Evolutionary conservation across 1,139 yeast species (phyloP).

Genomic region (Sugiyamaella grinbergsii): DNA sequence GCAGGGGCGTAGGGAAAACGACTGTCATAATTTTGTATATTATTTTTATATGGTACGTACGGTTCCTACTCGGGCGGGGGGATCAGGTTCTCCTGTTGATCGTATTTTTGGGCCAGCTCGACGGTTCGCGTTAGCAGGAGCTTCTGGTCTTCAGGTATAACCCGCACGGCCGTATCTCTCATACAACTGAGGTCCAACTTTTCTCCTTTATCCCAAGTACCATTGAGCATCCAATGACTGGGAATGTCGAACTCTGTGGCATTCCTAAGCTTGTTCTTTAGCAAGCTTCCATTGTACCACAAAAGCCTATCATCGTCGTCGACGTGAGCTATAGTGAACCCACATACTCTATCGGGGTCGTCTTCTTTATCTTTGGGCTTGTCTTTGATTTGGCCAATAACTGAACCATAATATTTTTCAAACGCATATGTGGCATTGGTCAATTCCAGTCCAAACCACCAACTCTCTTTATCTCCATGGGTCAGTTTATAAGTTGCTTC

Average conservation of each 20-base stretch:
- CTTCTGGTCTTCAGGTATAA: neutral
- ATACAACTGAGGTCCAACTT: slow-evolving; percentile 4
- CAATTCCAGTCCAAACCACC: slow-evolving; percentile 21
- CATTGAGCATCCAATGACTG: slow-evolving; percentile 15
- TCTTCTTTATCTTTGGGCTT: neutral
- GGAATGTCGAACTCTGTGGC: slow-evolving; percentile 8
- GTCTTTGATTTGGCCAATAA: neutral
- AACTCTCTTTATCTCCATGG: slow-evolving; percentile 21
- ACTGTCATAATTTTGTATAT: neutral
- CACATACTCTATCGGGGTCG: slow-evolving; percentile 10
- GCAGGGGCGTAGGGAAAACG: too few relatives aligned
- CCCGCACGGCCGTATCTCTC: neutral
- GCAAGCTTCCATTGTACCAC: slow-evolving; percentile 19
- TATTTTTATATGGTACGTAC: slow-evolving; percentile 3
- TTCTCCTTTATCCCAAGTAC: slow-evolving; percentile 1
- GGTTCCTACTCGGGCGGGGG: neutral
- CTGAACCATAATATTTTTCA: slow-evolving; percentile 12
- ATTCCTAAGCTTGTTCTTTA: slow-evolving; percentile 1
- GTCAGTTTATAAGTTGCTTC: slow-evolving; percentile 17
- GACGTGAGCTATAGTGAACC: slow-evolving; percentile 8
- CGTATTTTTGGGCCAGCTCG: slow-evolving; percentile 5
- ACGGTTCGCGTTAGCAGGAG: neutral
- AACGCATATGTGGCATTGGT: slow-evolving; percentile 12
- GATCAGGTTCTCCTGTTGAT: slow-evolving; percentile 4
- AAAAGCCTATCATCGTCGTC: slow-evolving; percentile 9